Evolutionary conservation across 331 rosid genomes (phyloP).

Genomic region (Phaseolus coccineus): DNA sequence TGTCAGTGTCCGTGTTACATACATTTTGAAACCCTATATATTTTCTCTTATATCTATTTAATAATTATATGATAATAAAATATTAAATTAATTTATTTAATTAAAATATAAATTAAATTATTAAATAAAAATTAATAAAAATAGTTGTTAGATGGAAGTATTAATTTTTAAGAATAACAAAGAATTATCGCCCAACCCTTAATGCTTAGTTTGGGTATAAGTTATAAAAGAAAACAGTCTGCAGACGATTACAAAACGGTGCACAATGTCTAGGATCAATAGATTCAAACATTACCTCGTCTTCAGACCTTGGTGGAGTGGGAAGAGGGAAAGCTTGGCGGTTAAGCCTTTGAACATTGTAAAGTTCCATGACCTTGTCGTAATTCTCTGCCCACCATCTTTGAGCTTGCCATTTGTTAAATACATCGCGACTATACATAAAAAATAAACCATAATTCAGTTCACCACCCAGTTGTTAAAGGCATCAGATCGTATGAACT

Average conservation of each 20-base stretch:
- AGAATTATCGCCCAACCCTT: too few species aligned
- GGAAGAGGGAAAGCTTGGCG: slow-evolving; percentile 93
- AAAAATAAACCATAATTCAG: slow-evolving; percentile 40
- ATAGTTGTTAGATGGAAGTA: too few species aligned
- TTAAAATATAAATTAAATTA: too few species aligned
- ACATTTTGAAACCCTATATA: too few species aligned
- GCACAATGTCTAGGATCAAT: slow-evolving; percentile 6
- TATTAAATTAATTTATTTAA: too few species aligned
- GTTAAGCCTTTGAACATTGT: slow-evolving; percentile 89
- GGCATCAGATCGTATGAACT: slow-evolving; percentile 16
- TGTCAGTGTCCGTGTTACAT: too few species aligned
- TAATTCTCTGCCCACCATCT: slow-evolving; percentile 98
- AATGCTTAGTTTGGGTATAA: not conserved
- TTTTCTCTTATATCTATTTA: too few species aligned
- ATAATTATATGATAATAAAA: too few species aligned
- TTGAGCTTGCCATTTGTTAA: slow-evolving; percentile 98
- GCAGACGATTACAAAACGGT: not conserved
- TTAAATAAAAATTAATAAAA: too few species aligned
- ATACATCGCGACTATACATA: slow-evolving; percentile 79
- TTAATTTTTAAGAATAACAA: too few species aligned
- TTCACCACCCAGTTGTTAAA: slow-evolving; percentile 39
- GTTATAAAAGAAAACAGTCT: not conserved
- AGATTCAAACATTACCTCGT: slow-evolving; percentile 68
- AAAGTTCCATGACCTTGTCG: slow-evolving; percentile 93
- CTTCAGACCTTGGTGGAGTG: slow-evolving; percentile 94